Conservation (phyloP, 1,284 basidiomycete genomes). For the Ganoderma lucidum region DNA sequence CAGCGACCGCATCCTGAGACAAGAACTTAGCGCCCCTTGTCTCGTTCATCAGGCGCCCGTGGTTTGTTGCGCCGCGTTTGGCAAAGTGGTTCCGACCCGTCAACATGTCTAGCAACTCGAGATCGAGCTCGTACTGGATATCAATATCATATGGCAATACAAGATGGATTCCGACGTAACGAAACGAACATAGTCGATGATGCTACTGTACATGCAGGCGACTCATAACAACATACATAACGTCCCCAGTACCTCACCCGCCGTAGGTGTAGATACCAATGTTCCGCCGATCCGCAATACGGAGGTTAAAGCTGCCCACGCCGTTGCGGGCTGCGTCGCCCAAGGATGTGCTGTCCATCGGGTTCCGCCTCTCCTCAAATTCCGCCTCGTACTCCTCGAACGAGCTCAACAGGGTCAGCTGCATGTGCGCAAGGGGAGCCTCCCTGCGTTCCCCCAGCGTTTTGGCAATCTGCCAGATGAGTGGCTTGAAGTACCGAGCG, state of each 20-base stretch:
- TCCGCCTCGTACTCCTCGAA: not conserved
- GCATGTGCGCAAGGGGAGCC: not conserved
- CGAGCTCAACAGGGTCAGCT: not conserved
- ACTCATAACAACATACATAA: not conserved
- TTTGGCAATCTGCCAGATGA: not conserved
- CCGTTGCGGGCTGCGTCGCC: not conserved
- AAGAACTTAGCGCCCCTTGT: not conserved
- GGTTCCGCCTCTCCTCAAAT: not conserved
- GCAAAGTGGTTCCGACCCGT: not conserved
- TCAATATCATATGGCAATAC: not conserved
- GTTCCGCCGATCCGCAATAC: not conserved
- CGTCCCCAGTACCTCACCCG: too few species aligned
- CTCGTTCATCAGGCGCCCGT: not conserved
- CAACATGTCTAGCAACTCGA: not conserved
- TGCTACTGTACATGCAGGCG: not conserved
- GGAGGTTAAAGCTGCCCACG: not conserved
- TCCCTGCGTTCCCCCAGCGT: not conserved
- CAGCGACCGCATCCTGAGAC: not conserved
- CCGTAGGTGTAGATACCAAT: not conserved
- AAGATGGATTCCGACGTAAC: not conserved
- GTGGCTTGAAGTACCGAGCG: not conserved
- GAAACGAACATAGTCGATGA: not conserved
- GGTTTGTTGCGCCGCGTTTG: not conserved
- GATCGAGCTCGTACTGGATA: not conserved
- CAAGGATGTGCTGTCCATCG: not conserved